These are phyloP conservation scores for Guyanaporus albipodus DNA, from an alignment of 768 basidiomycete genomes.

Conservation along the genomic window DNA sequence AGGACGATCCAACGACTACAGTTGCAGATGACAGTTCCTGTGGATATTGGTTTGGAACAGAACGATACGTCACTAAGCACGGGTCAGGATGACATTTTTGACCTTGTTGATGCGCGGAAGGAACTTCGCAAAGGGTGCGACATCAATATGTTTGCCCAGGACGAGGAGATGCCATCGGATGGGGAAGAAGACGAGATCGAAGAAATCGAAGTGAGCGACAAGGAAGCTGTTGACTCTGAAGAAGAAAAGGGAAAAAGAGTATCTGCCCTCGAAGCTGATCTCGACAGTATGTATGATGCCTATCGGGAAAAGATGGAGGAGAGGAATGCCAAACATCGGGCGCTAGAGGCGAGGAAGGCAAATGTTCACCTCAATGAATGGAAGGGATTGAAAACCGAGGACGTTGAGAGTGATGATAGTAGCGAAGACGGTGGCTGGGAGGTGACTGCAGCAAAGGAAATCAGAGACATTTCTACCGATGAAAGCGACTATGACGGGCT, in stretches of 20 bases:
- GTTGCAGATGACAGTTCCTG: slow-evolving; percentile 94
- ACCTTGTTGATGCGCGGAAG: slow-evolving; percentile 62
- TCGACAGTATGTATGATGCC: slow-evolving; percentile 85
- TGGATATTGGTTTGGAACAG: slow-evolving; percentile 90
- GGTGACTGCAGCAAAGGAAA: slow-evolving; percentile 53
- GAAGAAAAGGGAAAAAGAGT: slow-evolving; percentile 68
- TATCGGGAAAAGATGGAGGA: slow-evolving; percentile 80
- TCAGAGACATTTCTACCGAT: slow-evolving; percentile 47
- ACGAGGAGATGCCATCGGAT: slow-evolving; percentile 42
- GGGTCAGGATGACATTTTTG: slow-evolving; percentile 87
- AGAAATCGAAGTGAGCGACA: slow-evolving; percentile 28
- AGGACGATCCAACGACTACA: slow-evolving; percentile 93
- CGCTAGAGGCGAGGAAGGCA: slow-evolving; percentile 69
- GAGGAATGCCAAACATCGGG: slow-evolving; percentile 83
- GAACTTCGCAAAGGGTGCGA: slow-evolving; percentile 39
- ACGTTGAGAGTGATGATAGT: slow-evolving; percentile 36
- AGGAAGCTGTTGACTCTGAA: slow-evolving; percentile 53
- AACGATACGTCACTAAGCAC: slow-evolving; percentile 66
- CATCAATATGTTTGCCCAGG: slow-evolving; percentile 35
- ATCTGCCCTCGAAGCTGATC: slow-evolving; percentile 68
- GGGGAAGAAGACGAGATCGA: slow-evolving; percentile 42
- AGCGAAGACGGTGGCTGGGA: slow-evolving; percentile 68
- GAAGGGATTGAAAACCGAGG: slow-evolving; percentile 61
- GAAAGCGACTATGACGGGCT: slow-evolving; percentile 42
- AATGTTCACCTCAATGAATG: slow-evolving; percentile 78